Conservation (phyloP, 2,329 filamentous ascomycete species). For the Trichophyton schoenleinii region DNA sequence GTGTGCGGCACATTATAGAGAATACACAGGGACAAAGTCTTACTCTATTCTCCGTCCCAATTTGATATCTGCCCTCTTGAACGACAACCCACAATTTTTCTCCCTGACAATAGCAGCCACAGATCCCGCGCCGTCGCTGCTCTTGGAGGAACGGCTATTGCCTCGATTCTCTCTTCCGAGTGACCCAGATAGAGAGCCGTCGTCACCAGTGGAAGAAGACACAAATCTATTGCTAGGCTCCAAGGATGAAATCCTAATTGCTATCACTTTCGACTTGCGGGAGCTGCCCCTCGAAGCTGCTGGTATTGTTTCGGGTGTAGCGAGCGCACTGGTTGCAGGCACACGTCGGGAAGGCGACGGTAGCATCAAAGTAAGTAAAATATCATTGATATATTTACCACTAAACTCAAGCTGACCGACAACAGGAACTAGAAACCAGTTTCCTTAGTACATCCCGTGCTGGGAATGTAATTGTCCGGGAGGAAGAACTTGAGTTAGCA, state of each 20-base stretch:
- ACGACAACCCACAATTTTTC: conserved; percentile 36
- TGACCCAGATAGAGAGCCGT: conserved; percentile 50
- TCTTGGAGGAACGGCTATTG: conserved; percentile 40
- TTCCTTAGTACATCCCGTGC: conserved; percentile 82
- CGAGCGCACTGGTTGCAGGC: conserved; percentile 65
- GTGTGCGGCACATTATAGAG: conserved; percentile 55
- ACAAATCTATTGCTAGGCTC: conserved; percentile 63
- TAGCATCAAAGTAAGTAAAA: neutral
- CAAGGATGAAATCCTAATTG: conserved; percentile 56
- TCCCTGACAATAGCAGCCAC: conserved; percentile 35
- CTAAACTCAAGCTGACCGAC: neutral
- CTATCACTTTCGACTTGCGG: conserved; percentile 77
- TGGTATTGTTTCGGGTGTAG: conserved; percentile 89
- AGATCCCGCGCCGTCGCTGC: conserved; percentile 34
- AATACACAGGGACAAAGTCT: conserved; percentile 24
- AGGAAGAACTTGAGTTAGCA: conserved; percentile 60
- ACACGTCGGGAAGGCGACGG: conserved; percentile 39
- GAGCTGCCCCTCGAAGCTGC: conserved; percentile 75
- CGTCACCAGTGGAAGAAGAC: conserved; percentile 21
- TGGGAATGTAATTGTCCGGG: conserved; percentile 74
- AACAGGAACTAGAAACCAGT: conserved; percentile 57
- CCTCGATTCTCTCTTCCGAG: conserved; percentile 57
- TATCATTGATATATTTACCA: neutral
- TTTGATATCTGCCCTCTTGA: conserved; percentile 26
- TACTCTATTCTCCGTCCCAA: conserved; percentile 29